Conservation (phyloP, 139 green algal species). For the Axilococcus clingmanii region DNA sequence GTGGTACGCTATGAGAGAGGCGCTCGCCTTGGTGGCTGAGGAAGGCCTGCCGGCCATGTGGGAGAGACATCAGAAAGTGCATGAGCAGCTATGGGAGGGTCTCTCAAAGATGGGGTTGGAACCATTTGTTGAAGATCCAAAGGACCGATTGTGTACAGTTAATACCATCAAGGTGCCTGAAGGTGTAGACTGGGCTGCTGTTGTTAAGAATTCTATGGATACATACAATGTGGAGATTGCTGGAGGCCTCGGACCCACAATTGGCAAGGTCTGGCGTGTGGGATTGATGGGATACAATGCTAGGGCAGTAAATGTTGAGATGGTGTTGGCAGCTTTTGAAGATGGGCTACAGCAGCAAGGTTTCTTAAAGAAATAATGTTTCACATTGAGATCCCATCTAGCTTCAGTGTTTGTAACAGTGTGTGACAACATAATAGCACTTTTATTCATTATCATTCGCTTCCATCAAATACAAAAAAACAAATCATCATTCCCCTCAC, state of each 20-base stretch:
- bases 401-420: too few relatives aligned
- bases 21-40: slow-evolving; percentile 64
- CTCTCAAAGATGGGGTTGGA: slow-evolving; percentile 64
- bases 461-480: not conserved
- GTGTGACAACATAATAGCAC: not conserved
- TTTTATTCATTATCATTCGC: slow-evolving; percentile 6
- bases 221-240: slow-evolving; percentile 62
- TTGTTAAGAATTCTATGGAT: slow-evolving; percentile 77
- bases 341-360: slow-evolving; percentile 74
- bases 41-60: slow-evolving; percentile 57
- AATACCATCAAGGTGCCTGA: slow-evolving; percentile 89
- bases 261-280: slow-evolving; percentile 72
- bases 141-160: slow-evolving; percentile 70
- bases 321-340: slow-evolving; percentile 69
- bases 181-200: slow-evolving; percentile 63
- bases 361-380: slow-evolving; percentile 38
- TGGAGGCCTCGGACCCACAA: slow-evolving; percentile 66
- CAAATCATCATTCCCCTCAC: not conserved
- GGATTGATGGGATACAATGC: slow-evolving; percentile 86
- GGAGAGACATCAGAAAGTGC: slow-evolving; percentile 46
- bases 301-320: slow-evolving; percentile 56
- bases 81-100: slow-evolving; percentile 67
- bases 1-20: slow-evolving; percentile 83
- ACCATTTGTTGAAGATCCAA: slow-evolving; percentile 62
- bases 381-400: slow-evolving; percentile 9